Percentiles rank a stretch among this genome's conserved stretches.
These are phyloP conservation scores for Spatholobus suberectus DNA, from an alignment of 306 rosid species.

Conservation along the genomic window DNA sequence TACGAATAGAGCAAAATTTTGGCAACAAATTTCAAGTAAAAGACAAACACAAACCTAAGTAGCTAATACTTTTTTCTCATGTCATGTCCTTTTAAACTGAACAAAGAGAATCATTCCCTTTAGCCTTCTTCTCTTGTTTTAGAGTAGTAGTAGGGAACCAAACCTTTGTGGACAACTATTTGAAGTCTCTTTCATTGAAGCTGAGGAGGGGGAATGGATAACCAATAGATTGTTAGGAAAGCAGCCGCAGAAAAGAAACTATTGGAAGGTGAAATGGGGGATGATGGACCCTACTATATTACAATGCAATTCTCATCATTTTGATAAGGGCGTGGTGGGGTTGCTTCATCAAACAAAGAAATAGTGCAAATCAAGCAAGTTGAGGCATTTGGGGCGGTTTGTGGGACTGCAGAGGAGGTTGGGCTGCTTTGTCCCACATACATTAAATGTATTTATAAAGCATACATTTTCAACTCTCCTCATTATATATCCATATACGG, in stretches of 20 bases:
- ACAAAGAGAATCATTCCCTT: conserved; percentile 24
- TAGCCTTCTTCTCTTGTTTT: neutral
- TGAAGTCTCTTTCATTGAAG: conserved; percentile 47
- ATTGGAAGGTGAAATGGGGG: conserved; percentile 52
- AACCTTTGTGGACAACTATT: conserved; percentile 39
- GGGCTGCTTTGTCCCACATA: conserved; percentile 63
- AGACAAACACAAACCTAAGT: conserved; percentile 42
- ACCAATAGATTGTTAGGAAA: conserved; percentile 58
- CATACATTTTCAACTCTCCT: conserved; percentile 52
- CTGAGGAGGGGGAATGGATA: conserved; percentile 39
- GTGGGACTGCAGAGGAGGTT: conserved; percentile 75
- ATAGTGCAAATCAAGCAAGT: conserved; percentile 79
- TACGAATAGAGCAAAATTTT: conserved; percentile 9
- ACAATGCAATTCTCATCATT: conserved; percentile 46
- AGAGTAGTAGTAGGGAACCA: conserved; percentile 34
- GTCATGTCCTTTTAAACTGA: conserved; percentile 35
- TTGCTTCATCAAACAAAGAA: conserved; percentile 75
- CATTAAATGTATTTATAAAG: conserved; percentile 57
- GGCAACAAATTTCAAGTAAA: conserved; percentile 26
- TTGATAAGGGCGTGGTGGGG: conserved; percentile 71
- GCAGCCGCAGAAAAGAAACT: conserved; percentile 53
- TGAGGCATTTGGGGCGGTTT: conserved; percentile 81
- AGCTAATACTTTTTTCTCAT: conserved; percentile 34
- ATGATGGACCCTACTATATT: conserved; percentile 41
- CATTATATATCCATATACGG: conserved; percentile 45